Percentiles rank a stretch among this genome's conserved stretches.
Evolutionary conservation across 257 asterid genomes (phyloP).

Genomic region (Anisodus acutangulus): DNA sequence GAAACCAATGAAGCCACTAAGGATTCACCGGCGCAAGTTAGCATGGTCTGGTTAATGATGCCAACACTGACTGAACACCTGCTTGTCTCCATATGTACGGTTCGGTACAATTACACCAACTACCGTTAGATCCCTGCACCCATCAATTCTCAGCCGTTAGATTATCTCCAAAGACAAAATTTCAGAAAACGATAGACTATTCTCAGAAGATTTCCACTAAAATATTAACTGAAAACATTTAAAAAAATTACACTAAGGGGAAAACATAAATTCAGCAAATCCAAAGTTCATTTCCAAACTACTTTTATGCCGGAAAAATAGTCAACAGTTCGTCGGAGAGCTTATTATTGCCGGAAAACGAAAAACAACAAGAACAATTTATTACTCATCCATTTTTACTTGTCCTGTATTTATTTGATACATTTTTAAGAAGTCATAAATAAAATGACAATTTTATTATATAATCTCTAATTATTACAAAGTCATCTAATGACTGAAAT

Average conservation of each 20-base stretch:
- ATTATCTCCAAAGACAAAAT: background rate
- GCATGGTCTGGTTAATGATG: background rate
- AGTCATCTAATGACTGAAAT: no score
- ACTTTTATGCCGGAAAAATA: background rate
- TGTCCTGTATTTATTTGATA: no score
- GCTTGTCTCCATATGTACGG: constrained; percentile 11
- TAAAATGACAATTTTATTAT: no score
- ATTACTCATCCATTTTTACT: no score
- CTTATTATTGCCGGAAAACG: background rate
- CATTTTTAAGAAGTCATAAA: no score
- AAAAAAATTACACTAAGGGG: no score
- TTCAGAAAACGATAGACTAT: no score
- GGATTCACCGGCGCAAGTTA: background rate
- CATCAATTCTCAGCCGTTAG: constrained; percentile 8
- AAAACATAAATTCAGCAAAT: no score
- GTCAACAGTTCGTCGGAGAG: background rate
- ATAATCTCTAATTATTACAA: no score
- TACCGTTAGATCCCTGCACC: background rate
- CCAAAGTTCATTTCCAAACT: no score
- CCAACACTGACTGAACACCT: background rate
- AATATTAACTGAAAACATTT: no score
- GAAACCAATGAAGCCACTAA: background rate
- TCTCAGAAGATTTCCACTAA: no score
- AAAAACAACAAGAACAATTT: background rate
- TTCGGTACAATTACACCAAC: background rate